Conservation (phyloP, 176 grass and related monocot species). For the Hordeum marinum region DNA sequence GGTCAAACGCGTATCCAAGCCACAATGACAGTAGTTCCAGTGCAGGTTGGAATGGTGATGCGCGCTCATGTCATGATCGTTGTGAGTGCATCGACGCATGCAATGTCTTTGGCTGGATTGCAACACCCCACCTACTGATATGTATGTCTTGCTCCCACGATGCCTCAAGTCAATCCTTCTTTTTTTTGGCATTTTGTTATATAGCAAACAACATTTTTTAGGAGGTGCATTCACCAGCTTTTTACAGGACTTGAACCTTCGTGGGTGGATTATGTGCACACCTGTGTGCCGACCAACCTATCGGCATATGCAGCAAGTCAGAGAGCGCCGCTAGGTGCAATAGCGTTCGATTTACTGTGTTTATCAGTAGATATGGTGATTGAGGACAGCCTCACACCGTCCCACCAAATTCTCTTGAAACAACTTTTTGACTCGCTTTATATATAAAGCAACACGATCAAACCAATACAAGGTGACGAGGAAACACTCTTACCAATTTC, state of each 20-base stretch:
- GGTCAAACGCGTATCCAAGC: slow-evolving; percentile 20
- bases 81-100: neutral
- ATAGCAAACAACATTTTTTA: too few relatives aligned
- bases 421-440: too few relatives aligned
- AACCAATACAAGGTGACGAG: too few relatives aligned
- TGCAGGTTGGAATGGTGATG: neutral
- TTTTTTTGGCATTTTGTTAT: too few relatives aligned
- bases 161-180: neutral
- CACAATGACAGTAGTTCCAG: neutral
- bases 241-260: neutral
- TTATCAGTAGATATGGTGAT: too few relatives aligned
- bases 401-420: too few relatives aligned
- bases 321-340: neutral
- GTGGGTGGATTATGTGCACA: neutral
- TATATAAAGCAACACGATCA: too few relatives aligned
- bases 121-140: neutral
- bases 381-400: too few relatives aligned
- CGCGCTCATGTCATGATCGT: neutral
- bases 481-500: too few relatives aligned
- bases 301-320: neutral
- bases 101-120: slow-evolving; percentile 18
- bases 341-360: neutral
- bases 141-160: neutral
- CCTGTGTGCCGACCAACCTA: neutral
- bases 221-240: too few relatives aligned